A percentile compares a stretch with the other conserved stretches of the same genome.
phyloP scores from a whole-genome alignment of 2,329 filamentous ascomycete genomes.

The Lizonia empirigonia region DNA sequence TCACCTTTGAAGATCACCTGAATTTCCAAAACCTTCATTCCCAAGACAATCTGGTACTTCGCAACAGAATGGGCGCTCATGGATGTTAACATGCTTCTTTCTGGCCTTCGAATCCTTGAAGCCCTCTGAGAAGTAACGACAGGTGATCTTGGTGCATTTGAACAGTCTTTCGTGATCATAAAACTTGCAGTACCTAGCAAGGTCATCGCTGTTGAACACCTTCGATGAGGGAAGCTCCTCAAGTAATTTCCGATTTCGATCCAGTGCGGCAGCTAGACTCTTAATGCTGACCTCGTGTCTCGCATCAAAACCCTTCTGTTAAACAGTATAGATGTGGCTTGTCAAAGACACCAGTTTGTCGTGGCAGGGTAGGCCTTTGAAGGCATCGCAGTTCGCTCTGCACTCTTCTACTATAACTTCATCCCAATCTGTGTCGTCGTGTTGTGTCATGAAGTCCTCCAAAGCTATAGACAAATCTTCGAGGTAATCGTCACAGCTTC shows the following conservation, averaged over 20 bases:
- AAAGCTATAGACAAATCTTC: conserved; percentile 19
- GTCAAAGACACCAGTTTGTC: conserved; percentile 32
- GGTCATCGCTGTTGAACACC: background rate
- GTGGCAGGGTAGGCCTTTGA: conserved; percentile 23
- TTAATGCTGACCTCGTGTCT: conserved; percentile 41
- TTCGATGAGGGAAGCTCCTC: conserved; percentile 27
- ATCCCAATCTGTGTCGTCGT: conserved; percentile 27
- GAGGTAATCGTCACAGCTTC: conserved; percentile 6
- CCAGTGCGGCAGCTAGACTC: conserved; percentile 30
- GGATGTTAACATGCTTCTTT: conserved; percentile 48
- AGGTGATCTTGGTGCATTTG: conserved; percentile 52
- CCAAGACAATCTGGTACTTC: conserved; percentile 43
- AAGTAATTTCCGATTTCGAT: conserved; percentile 38
- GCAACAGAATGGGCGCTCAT: conserved; percentile 52
- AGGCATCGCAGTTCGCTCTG: conserved; percentile 18
- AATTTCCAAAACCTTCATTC: conserved; percentile 49
- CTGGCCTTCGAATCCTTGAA: conserved; percentile 41
- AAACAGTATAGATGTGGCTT: conserved; percentile 39
- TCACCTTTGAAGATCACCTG: conserved; percentile 46
- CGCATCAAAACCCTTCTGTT: conserved; percentile 38
- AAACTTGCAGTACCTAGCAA: conserved; percentile 24
- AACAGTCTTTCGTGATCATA: conserved; percentile 49
- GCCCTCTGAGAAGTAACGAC: conserved; percentile 53
- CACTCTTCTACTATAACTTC: conserved; percentile 21
- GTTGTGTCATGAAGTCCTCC: conserved; percentile 28